Conservation (phyloP, 2,329 filamentous ascomycete species). For the Berkeleyomyces basicola region DNA sequence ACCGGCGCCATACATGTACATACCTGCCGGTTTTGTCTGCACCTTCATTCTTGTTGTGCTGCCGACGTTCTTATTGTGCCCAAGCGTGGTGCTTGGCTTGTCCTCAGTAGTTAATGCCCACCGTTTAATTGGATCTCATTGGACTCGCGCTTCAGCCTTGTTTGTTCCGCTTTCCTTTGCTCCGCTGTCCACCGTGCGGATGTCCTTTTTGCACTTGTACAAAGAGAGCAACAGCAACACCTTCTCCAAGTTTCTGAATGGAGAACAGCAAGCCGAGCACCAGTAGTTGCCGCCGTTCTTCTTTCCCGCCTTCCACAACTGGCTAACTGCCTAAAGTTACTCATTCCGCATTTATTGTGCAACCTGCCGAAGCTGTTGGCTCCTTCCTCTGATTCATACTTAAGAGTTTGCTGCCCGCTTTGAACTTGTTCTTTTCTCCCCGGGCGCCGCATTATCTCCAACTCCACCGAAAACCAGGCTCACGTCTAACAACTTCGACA, state of each 20-base stretch:
- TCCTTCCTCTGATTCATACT: neutral
- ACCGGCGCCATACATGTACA: neutral
- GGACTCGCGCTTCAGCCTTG: neutral
- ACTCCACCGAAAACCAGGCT: too few species aligned
- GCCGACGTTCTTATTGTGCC: too few species aligned
- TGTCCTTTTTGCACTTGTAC: neutral
- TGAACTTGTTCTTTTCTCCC: too few species aligned
- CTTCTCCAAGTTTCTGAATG: slow-evolving; percentile 4
- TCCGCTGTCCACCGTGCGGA: neutral
- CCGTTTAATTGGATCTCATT: neutral
- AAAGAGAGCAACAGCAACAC: neutral
- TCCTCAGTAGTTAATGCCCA: neutral
- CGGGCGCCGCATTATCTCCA: too few species aligned
- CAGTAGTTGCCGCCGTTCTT: neutral
- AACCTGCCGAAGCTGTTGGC: neutral
- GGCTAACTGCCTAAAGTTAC: neutral
- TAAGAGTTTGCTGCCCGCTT: too few species aligned
- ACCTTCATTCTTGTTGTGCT: too few species aligned
- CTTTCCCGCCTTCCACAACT: neutral
- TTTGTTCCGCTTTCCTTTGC: neutral
- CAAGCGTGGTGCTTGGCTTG: too few species aligned
- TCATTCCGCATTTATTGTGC: neutral
- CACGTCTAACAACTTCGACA: too few species aligned
- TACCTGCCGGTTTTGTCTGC: neutral
- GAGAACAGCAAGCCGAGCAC: neutral